Conservation (phyloP, 179 eudicot genomes). For the Beta corolliflora region DNA sequence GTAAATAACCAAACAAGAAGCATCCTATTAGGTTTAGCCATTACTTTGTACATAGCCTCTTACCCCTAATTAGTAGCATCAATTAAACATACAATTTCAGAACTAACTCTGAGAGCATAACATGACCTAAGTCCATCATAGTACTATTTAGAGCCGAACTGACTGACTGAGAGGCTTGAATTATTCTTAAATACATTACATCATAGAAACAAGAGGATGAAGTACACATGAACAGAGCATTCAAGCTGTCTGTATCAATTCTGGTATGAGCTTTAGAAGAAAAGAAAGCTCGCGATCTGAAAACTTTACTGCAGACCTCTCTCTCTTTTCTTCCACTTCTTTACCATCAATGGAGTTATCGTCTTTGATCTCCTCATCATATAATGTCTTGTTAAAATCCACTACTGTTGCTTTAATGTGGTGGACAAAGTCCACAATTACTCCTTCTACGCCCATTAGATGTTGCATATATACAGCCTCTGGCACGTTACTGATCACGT, state of each 20-base stretch:
- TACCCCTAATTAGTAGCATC: too few species aligned
- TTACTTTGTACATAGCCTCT: too few species aligned
- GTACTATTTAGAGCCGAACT: background rate
- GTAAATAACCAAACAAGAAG: too few species aligned
- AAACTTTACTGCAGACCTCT: constrained; percentile 15
- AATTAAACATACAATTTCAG: too few species aligned
- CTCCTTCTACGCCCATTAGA: constrained; percentile 38
- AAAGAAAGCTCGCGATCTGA: constrained; percentile 32
- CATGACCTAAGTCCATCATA: background rate
- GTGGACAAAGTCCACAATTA: constrained; percentile 30
- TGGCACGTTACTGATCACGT: constrained; percentile 28
- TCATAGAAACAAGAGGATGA: background rate
- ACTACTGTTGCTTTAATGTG: constrained; percentile 30
- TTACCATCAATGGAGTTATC: background rate
- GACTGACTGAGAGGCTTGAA: background rate
- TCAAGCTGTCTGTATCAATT: constrained; percentile 20
- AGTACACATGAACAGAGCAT: background rate
- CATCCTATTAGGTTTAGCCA: too few species aligned
- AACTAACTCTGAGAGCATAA: too few species aligned
- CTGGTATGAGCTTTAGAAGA: constrained; percentile 33
- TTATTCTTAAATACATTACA: background rate
- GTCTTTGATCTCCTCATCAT: background rate
- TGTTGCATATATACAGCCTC: constrained; percentile 41
- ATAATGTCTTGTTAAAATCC: background rate
- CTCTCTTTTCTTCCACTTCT: constrained; percentile 8